Evolutionary conservation across 257 asterid genomes (phyloP).

Genomic region (Rhazya stricta): DNA sequence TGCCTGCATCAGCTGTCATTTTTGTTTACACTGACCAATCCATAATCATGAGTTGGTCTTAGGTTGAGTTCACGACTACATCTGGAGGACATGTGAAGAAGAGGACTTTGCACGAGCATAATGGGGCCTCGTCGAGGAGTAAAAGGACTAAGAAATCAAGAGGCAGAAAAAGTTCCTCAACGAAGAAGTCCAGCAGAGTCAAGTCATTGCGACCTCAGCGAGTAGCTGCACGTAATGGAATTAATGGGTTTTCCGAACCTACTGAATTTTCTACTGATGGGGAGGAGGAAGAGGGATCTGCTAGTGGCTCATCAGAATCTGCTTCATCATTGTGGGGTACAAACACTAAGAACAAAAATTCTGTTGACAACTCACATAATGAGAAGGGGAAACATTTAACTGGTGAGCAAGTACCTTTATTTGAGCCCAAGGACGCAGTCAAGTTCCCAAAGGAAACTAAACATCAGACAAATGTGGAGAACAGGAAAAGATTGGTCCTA

Average conservation of each 20-base stretch:
- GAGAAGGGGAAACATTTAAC: constrained; percentile 28
- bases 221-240: constrained; percentile 64
- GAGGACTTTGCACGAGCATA: constrained; percentile 50
- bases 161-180: constrained; percentile 38
- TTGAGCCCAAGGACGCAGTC: constrained; percentile 36
- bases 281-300: constrained; percentile 54
- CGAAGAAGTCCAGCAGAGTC: constrained; percentile 42
- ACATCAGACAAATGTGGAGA: constrained; percentile 36
- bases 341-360: constrained; percentile 30
- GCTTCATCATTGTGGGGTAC: constrained; percentile 52
- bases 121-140: constrained; percentile 54
- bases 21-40: constrained; percentile 29
- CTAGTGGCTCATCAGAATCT: constrained; percentile 50
- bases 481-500: constrained; percentile 61
- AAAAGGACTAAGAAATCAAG: constrained; percentile 50
- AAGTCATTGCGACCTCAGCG: constrained; percentile 73
- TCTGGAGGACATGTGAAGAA: constrained; percentile 60
- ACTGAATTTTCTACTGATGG: constrained; percentile 60
- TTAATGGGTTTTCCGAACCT: constrained; percentile 43
- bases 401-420: constrained; percentile 27
- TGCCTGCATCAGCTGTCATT: constrained; percentile 11
- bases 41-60: constrained; percentile 25
- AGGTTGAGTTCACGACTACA: constrained; percentile 49
- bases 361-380: constrained; percentile 28
- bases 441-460: constrained; percentile 33